These are phyloP conservation scores for Collybia nuda DNA, from an alignment of 768 basidiomycete species.

Conservation along the genomic window DNA sequence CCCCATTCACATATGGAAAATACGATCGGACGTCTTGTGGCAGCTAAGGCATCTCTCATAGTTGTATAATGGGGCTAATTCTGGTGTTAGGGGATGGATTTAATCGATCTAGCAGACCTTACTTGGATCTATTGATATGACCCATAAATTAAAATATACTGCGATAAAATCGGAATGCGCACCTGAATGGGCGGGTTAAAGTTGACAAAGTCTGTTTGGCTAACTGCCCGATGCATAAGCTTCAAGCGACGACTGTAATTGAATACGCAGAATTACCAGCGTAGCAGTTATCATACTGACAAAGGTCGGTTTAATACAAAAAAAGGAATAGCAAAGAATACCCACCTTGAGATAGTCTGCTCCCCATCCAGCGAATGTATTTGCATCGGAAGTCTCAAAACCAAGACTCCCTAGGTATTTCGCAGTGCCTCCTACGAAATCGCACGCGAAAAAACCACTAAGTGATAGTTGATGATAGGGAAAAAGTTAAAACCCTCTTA, in stretches of 20 bases:
- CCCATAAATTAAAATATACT: background rate
- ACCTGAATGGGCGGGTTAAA: slow-evolving; percentile 41
- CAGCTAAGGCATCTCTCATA: slow-evolving; percentile 46
- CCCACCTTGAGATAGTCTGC: slow-evolving; percentile 42
- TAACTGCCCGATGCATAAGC: slow-evolving; percentile 21
- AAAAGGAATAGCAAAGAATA: background rate
- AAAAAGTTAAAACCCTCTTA: background rate
- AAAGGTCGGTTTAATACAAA: background rate
- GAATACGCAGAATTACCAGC: slow-evolving; percentile 27
- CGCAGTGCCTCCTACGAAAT: slow-evolving; percentile 43
- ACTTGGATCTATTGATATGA: slow-evolving; percentile 32
- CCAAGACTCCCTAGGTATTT: slow-evolving; percentile 46
- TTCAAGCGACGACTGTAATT: background rate
- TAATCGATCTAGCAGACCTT: background rate
- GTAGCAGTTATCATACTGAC: slow-evolving; percentile 50
- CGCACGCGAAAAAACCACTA: slow-evolving; percentile 45
- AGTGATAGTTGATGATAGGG: background rate
- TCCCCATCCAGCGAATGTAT: slow-evolving; percentile 48
- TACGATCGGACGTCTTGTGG: slow-evolving; percentile 44
- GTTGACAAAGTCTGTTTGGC: slow-evolving; percentile 44
- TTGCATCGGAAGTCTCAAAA: slow-evolving; percentile 46
- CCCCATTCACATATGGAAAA: slow-evolving; percentile 54
- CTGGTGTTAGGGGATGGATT: background rate
- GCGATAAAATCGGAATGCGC: slow-evolving; percentile 7
- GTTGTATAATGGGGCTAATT: slow-evolving; percentile 38